A percentile compares a stretch with the other conserved stretches of the same genome.
phyloP scores from a whole-genome alignment of 306 rosid species.

The Lathyrus tuberosus region DNA sequence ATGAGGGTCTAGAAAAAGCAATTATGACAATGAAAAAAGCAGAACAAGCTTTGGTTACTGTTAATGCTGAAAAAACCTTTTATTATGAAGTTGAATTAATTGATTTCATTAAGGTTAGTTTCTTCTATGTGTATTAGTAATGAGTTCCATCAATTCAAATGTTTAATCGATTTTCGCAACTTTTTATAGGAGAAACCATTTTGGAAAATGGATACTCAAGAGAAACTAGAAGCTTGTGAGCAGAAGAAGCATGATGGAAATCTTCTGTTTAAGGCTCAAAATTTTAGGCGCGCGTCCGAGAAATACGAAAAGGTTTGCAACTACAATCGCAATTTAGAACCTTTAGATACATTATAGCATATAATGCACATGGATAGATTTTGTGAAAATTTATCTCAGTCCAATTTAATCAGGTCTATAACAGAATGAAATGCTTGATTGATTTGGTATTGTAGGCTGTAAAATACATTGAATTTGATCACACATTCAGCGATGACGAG shows the following conservation, averaged over 20 bases:
- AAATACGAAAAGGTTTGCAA: slow-evolving; percentile 50
- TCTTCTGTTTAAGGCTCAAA: slow-evolving; percentile 54
- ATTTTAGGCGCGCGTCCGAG: slow-evolving; percentile 50
- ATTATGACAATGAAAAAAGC: slow-evolving; percentile 68
- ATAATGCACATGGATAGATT: neutral
- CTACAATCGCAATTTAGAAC: neutral
- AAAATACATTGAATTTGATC: slow-evolving; percentile 59
- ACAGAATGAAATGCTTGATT: slow-evolving; percentile 13
- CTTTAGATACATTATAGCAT: neutral
- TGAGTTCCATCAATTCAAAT: neutral
- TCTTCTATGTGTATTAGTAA: slow-evolving; percentile 1
- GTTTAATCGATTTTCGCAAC: neutral
- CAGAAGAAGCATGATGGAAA: slow-evolving; percentile 65
- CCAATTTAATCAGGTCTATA: neutral
- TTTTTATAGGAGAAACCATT: slow-evolving; percentile 53
- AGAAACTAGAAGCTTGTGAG: slow-evolving; percentile 69
- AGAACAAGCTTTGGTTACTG: slow-evolving; percentile 57
- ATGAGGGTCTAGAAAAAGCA: slow-evolving; percentile 65
- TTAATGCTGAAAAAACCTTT: slow-evolving; percentile 48
- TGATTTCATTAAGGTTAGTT: slow-evolving; percentile 62
- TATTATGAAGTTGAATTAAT: slow-evolving; percentile 56
- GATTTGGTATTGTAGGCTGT: slow-evolving; percentile 48
- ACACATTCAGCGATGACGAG: slow-evolving; percentile 58
- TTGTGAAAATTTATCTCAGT: slow-evolving; percentile 1
- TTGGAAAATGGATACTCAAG: slow-evolving; percentile 63